phyloP scores from a whole-genome alignment of 2,329 filamentous ascomycete species.

The Ascocoryne sarcoides region DNA sequence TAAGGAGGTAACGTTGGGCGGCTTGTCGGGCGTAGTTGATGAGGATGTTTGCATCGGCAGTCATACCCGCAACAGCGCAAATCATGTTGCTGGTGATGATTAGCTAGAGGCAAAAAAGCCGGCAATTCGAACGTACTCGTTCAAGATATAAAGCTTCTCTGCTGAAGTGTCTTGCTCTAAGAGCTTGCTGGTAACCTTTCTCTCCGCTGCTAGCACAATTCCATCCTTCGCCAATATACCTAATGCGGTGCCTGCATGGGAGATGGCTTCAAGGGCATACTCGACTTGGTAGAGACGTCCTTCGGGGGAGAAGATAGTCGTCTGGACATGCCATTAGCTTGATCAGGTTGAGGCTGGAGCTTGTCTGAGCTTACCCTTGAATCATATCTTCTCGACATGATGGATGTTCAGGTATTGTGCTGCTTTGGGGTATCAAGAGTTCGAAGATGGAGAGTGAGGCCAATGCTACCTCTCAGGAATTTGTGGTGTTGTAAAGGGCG shows the following conservation, averaged over 20 bases:
- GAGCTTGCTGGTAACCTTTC: slow-evolving; percentile 98
- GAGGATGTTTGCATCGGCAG: slow-evolving; percentile 97
- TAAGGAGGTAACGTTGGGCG: slow-evolving; percentile 94
- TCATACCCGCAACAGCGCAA: slow-evolving; percentile 98
- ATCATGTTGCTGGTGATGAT: slow-evolving; percentile 81
- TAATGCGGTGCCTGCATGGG: slow-evolving; percentile 92
- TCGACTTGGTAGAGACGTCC: slow-evolving; percentile 98
- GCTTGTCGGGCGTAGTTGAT: slow-evolving; percentile 99
- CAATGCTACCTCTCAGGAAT: slow-evolving; percentile 9
- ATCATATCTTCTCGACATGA: slow-evolving; percentile 96
- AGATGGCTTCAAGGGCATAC: slow-evolving; percentile 98
- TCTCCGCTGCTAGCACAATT: slow-evolving; percentile 94
- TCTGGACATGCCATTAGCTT: slow-evolving; percentile 44
- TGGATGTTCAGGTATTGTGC: slow-evolving; percentile 8
- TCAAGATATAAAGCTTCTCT: slow-evolving; percentile 99
- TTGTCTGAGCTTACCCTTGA: slow-evolving; percentile 62
- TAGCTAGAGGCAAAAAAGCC: slow-evolving; percentile 3
- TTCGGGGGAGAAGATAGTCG: slow-evolving; percentile 99
- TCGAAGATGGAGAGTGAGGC: neutral
- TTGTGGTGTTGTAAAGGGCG: slow-evolving; percentile 7
- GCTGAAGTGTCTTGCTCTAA: slow-evolving; percentile 98
- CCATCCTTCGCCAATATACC: slow-evolving; percentile 97
- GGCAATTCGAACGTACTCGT: slow-evolving; percentile 59
- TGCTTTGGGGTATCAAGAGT: neutral
- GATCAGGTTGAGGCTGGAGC: slow-evolving; percentile 16